Evolutionary conservation across 2,329 filamentous ascomycete species (phyloP), one percentile per base, ranked within the genome.

Genomic region (Lanzia echinophila): DNA sequence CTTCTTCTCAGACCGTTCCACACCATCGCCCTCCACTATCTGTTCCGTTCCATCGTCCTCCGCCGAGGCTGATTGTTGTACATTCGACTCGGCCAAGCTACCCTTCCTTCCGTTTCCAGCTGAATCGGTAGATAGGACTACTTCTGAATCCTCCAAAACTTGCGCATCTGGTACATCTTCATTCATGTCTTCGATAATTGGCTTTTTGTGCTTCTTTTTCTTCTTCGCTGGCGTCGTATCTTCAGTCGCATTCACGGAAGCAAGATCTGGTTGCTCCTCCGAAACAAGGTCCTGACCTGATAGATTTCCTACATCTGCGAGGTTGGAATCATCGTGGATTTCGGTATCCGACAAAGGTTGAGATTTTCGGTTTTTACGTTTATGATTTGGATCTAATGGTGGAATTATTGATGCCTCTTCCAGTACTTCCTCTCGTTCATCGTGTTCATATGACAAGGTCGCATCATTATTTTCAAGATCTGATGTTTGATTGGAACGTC

Each of bases 301-400:
- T 33, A 19, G 8, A n/a, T 42, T 38, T 50, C 17, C 38, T 10
- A 32, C 39, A 11, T 50, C 22, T 42, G n/a, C 47, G 19, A 19
- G 13, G 17, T 11, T 38, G 15, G 19, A 8, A 12, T n/a, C 11
- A 22, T 50, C 47, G 24, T 28, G 4, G n/a, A 20, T 22, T 6
- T 13, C 6, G 10, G 8, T 11, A 42, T 50, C 1, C 6, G 19
- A 22, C n/a, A 31, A 13, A 8, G 22, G 17, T 13, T n/a, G 38
- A 22, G 38, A 50, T 19, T 50, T 50, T 17, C 24, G 36, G 39
- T 41, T 22, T n/a, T 50, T 50, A 24, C 47, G 47, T 19, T 33
- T 50, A 13, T 15, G 36, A 11, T 50, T 32, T 17, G 24, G 22
- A 20, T n/a, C 24, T 8, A 28, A 28, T 28, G 24, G 24, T 50